Percentiles rank a stretch among this genome's conserved stretches.
These are phyloP conservation scores for Waitea zeae DNA, from an alignment of 1,284 basidiomycete genomes.

Conservation along the genomic window DNA sequence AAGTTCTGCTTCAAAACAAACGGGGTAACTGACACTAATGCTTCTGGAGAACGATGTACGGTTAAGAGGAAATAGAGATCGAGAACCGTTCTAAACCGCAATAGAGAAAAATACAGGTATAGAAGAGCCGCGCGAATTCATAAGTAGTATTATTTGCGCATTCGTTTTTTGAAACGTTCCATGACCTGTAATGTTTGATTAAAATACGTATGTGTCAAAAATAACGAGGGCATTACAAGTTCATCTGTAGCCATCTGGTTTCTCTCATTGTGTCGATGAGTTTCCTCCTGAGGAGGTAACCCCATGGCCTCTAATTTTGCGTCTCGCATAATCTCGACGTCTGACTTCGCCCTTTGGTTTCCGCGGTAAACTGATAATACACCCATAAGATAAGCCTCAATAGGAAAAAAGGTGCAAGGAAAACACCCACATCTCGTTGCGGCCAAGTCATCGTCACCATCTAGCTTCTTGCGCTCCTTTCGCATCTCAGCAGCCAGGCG, in stretches of 20 bases:
- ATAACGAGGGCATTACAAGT: conserved; percentile 28
- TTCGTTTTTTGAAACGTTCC: conserved; percentile 78
- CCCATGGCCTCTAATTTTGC: conserved; percentile 75
- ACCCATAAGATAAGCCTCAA: neutral
- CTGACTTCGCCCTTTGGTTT: conserved; percentile 61
- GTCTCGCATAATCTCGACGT: conserved; percentile 72
- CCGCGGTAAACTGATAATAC: conserved; percentile 59
- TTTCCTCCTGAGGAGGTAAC: conserved; percentile 37
- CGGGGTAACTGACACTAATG: too few species aligned
- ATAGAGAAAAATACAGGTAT: too few species aligned
- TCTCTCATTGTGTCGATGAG: conserved; percentile 32
- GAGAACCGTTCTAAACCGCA: too few species aligned
- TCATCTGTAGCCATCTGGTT: conserved; percentile 84
- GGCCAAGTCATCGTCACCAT: conserved; percentile 66
- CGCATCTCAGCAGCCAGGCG: conserved; percentile 33
- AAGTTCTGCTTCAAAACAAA: too few species aligned
- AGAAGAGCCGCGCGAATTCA: too few species aligned
- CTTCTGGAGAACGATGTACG: too few species aligned
- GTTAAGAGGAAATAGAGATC: too few species aligned
- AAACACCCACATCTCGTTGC: conserved; percentile 53
- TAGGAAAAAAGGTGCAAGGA: too few species aligned
- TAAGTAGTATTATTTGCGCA: conserved; percentile 59
- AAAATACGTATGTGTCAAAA: neutral
- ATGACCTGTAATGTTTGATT: conserved; percentile 34
- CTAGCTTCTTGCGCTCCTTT: neutral